Conservation (phyloP, 805 yeast genomes). For the Candida silvicultrix region DNA sequence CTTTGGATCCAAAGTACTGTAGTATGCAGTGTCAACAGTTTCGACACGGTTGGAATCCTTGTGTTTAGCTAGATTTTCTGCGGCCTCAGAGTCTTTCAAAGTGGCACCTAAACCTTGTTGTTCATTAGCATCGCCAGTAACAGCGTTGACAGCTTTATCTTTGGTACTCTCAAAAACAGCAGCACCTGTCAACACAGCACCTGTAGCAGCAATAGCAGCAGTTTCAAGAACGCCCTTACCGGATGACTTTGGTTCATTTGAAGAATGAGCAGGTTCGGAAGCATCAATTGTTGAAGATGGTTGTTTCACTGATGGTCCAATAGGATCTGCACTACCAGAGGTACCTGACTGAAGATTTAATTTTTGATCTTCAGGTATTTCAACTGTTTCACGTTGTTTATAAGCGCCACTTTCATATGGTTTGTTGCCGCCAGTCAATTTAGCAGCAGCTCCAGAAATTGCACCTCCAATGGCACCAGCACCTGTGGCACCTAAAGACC, state of each 20-base stretch:
- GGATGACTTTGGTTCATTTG: slow-evolving; percentile 1
- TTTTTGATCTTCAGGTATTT: slow-evolving; percentile 16
- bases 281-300: neutral
- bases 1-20: slow-evolving; percentile 17
- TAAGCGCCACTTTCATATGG: slow-evolving; percentile 1
- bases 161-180: neutral
- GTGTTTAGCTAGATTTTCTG: neutral
- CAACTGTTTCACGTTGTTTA: slow-evolving; percentile 11
- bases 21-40: neutral
- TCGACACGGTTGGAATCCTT: neutral
- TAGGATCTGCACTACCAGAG: slow-evolving; percentile 3
- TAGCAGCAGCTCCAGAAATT: slow-evolving; percentile 2
- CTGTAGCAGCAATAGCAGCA: slow-evolving; percentile 2
- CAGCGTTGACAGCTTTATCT: neutral
- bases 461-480: neutral
- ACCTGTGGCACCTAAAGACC: neutral
- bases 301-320: neutral
- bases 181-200: slow-evolving; percentile 2
- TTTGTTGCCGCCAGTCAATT: neutral
- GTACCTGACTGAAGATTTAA: slow-evolving; percentile 10
- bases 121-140: neutral
- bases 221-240: neutral
- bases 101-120: neutral
- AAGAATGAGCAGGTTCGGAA: slow-evolving; percentile 1
- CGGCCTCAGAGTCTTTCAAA: neutral